Base-by-base conservation (phyloP, 1,284 basidiomycete genomes). In the Cryptococcus deneoformans region DNA sequence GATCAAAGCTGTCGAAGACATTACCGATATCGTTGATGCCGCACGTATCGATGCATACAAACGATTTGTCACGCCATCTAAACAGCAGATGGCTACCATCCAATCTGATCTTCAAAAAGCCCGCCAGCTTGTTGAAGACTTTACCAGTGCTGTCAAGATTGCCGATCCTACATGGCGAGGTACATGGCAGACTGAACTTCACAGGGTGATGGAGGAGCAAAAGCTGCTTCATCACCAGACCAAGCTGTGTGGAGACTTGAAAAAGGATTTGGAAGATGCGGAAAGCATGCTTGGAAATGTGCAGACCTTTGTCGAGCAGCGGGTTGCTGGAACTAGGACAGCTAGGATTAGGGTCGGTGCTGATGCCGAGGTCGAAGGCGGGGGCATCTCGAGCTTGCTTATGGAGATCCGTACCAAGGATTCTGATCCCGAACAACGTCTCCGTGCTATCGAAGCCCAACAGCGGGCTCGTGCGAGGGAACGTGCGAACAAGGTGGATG, bases 91-190 rank as follows among this genome's bases (percentile, higher is more conserved):
- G 77, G 86, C 86, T 71, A 81, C 81, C 54, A 85, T 95, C 69
- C 84, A 84, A 68, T 85, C 85, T 59, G 89, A 92, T 65, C 84
- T 98, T 52, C 82, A 83, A 14, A 79, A 82, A n/a, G 85, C 88
- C 16, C 82, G 84, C 24, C 77, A 80, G 14, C 87, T 93, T 74
- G 81, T 98, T 42, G 83, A 87, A 58, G 87, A 85, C 63, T 81
- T 99, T 53, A 86, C 87, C 65, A 85, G 87, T 62, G 92, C 95
- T 73, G 89, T 98, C 65, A 85, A 87, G 65, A 89, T 89, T 3
- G 85, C 96, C 68, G 93, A 90, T 71, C 93, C 95, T 50, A 90
- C 90, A 82, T 99, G 95, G 95, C 92, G 95, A 81, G 92, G 95
- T 82, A 97, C 94, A 29, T 99, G 95, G 95, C 90, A 91, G 68